Conservation (phyloP, 495 filamentous ascomycete genomes). For the Symbiotaphrina buchneri region DNA sequence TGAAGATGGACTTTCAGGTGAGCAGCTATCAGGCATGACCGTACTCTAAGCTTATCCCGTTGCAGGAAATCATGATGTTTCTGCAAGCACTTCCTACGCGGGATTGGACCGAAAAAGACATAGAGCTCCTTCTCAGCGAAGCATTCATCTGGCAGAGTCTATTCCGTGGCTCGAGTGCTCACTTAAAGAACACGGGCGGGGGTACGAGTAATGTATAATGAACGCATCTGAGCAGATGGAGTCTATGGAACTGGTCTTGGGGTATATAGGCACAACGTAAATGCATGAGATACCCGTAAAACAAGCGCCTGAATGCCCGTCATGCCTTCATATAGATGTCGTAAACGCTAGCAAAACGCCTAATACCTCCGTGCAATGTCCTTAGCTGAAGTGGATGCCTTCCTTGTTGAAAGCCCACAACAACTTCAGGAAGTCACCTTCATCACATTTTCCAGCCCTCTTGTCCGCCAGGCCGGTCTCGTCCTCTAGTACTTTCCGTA, state of each 20-base stretch:
- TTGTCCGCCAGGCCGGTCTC: conserved; percentile 58
- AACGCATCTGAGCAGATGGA: too few relatives aligned
- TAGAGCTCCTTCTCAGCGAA: conserved; percentile 85
- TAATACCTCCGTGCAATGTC: too few relatives aligned
- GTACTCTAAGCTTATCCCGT: conserved; percentile 1
- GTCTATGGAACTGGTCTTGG: too few relatives aligned
- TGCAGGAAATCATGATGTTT: conserved; percentile 96
- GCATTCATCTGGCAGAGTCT: conserved; percentile 91
- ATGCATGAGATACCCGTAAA: too few relatives aligned
- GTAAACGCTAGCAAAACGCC: neutral
- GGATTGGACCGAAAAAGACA: conserved; percentile 92
- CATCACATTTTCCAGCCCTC: conserved; percentile 65
- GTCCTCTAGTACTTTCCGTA: conserved; percentile 56
- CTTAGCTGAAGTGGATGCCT: conserved; percentile 77
- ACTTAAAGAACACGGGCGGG: conserved; percentile 37
- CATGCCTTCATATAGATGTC: too few relatives aligned
- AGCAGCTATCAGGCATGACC: too few relatives aligned
- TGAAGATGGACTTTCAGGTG: conserved; percentile 91
- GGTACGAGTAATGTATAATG: too few relatives aligned
- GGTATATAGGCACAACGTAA: too few relatives aligned
- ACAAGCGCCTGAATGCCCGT: too few relatives aligned
- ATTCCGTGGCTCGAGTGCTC: conserved; percentile 71
- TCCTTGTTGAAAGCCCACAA: conserved; percentile 68
- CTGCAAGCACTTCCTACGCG: conserved; percentile 86
- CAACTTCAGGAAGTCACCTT: conserved; percentile 68